Evolutionary conservation across 176 grass and related monocot species (phyloP), one percentile per base, ranked within the genome.

Genomic region (Oryza brachyantha): DNA sequence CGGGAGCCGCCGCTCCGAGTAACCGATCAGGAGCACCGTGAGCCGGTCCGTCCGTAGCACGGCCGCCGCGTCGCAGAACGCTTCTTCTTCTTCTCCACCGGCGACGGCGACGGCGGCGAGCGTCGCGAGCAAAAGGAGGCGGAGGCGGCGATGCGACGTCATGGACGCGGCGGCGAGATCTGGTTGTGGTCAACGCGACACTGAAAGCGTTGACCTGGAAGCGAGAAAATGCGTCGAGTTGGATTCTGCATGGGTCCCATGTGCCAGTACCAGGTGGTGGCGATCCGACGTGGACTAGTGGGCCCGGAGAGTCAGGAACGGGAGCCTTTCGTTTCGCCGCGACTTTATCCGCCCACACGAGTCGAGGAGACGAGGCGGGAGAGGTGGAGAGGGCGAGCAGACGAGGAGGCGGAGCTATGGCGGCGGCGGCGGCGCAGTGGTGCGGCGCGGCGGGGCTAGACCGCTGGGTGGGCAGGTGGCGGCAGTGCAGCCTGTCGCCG

Each of bases 1-100:
- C 13, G 87, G 91, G 32, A 94, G 81, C 12, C 94, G 87, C n/a
- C 57, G 81, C 54, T 88, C 81, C 11, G 89, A 97, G 89, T 74
- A 91, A 31, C 94, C 91, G 73, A 73, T 93, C 45, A 97, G 84
- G 24, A 97, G 79, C 74, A 94, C 75, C 29, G 94, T 94, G 21
- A 97, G 84, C n/a, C 86, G 84, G 76, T 97, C 87, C 68, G 84
- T 70, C 19, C 82, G 87, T 1, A 93, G 84, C 2, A 36, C 48
- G 8, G 73, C 43, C 1, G 25, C 69, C 10, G 38, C 63, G 21
- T n/a, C 54, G 58, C 87, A 94, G 60, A 85, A 59, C 10, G 54
- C 75, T 9, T 35, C n/a, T n/a, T 32, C 75, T n/a, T 41, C 66
- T 29, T 19, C 62, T 2, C 1, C 29, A 48, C 5, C 10, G 27